Evolutionary conservation across 23 red algal species (phyloP).

Genomic region (Gracilaria gracilis): DNA sequence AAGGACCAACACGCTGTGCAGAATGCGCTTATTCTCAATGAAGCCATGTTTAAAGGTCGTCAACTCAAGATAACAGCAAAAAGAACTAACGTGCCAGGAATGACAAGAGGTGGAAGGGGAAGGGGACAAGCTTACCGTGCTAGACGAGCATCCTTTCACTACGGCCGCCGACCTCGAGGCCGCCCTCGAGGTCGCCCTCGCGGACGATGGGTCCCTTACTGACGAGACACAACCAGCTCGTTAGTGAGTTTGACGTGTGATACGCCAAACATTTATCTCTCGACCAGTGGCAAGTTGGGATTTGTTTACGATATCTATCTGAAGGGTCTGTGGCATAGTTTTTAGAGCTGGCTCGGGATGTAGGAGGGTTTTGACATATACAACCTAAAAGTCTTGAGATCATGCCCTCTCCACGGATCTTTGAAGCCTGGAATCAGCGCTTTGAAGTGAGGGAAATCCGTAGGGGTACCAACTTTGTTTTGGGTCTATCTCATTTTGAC

Average conservation of each 20-base stretch:
- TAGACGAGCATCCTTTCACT: constrained; percentile 11
- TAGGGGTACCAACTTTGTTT: not conserved
- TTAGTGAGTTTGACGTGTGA: not conserved
- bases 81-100: constrained; percentile 45
- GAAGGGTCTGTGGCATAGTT: not conserved
- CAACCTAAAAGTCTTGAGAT: not conserved
- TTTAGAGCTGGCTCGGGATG: not conserved
- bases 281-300: not conserved
- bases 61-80: constrained; percentile 81
- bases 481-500: not conserved
- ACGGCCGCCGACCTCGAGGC: constrained; percentile 29
- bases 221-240: not conserved
- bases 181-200: constrained; percentile 39
- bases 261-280: not conserved
- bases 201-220: constrained; percentile 57
- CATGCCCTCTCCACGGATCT: not conserved
- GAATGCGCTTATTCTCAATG: constrained; percentile 90
- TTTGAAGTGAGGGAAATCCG: not conserved
- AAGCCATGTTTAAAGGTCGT: constrained; percentile 78
- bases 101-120: constrained; percentile 36
- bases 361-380: not conserved
- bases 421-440: not conserved
- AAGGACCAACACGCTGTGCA: constrained; percentile 76
- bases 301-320: not conserved
- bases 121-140: constrained; percentile 36